A percentile compares a stretch with the other conserved stretches of the same genome.
Evolutionary conservation across 2,329 filamentous ascomycete genomes (phyloP).

Genomic region (Capronia americana): DNA sequence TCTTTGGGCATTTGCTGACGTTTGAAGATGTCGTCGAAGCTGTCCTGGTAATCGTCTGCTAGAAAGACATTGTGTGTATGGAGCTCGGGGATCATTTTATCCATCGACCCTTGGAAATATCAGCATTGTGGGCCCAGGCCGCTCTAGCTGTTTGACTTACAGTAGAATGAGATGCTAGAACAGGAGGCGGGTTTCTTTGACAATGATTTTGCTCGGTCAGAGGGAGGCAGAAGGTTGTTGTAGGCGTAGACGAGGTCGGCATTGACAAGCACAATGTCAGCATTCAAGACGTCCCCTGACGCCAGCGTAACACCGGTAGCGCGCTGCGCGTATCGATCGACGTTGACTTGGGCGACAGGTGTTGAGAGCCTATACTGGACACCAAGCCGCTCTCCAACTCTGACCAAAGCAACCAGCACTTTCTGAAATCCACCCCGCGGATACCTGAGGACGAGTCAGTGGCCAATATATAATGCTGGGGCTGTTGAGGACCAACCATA

Average conservation of each 20-base stretch:
- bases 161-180: constrained; percentile 79
- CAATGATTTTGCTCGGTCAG: constrained; percentile 51
- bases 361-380: constrained; percentile 68
- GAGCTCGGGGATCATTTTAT: constrained; percentile 66
- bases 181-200: constrained; percentile 57
- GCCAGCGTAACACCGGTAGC: constrained; percentile 66
- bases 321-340: constrained; percentile 58
- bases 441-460: constrained; percentile 35
- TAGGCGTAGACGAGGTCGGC: constrained; percentile 78
- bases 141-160: constrained; percentile 27
- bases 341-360: constrained; percentile 62
- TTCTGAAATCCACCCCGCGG: constrained; percentile 70
- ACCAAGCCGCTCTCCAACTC: constrained; percentile 66
- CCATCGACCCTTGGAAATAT: constrained; percentile 56
- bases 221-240: constrained; percentile 69
- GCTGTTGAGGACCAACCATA: constrained; percentile 63
- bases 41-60: constrained; percentile 72
- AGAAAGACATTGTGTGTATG: constrained; percentile 79
- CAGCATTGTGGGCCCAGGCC: constrained; percentile 41
- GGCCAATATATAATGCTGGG: constrained; percentile 1
- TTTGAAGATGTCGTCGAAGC: constrained; percentile 79
- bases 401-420: constrained; percentile 67
- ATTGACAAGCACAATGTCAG: constrained; percentile 73
- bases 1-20: constrained; percentile 69
- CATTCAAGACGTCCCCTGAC: constrained; percentile 63